Evolutionary conservation across 1,284 basidiomycete species (phyloP).

Genomic region (Coriolopsis trogii): DNA sequence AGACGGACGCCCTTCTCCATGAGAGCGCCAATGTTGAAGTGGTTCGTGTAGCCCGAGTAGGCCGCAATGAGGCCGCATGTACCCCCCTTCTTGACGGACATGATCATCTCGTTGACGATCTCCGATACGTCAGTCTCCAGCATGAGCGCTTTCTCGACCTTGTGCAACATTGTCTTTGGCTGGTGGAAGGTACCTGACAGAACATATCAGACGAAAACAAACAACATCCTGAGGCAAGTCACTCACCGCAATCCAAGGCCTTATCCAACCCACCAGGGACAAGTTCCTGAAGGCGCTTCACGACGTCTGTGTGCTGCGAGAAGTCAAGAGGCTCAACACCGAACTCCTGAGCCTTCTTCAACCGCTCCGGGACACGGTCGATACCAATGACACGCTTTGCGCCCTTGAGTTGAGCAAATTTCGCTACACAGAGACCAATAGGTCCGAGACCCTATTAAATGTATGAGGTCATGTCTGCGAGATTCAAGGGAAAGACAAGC

Average conservation of each 20-base stretch:
- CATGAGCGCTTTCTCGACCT: conserved; percentile 70
- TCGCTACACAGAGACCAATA: conserved; percentile 61
- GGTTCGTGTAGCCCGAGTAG: conserved; percentile 67
- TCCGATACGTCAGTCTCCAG: conserved; percentile 80
- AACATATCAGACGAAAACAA: background rate
- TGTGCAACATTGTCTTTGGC: conserved; percentile 67
- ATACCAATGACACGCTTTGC: conserved; percentile 76
- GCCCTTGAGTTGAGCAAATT: conserved; percentile 70
- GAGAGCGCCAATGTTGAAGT: conserved; percentile 74
- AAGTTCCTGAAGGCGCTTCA: conserved; percentile 61
- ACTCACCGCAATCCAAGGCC: conserved; percentile 50
- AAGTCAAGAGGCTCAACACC: conserved; percentile 72
- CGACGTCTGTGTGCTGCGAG: conserved; percentile 56
- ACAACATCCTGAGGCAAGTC: background rate
- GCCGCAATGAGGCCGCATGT: conserved; percentile 64
- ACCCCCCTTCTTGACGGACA: conserved; percentile 67
- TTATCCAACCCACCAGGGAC: conserved; percentile 69
- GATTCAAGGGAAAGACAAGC: background rate
- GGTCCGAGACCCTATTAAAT: conserved; percentile 53
- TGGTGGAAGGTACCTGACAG: conserved; percentile 65
- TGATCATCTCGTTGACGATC: conserved; percentile 71
- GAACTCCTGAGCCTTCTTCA: conserved; percentile 45
- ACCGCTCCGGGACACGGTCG: conserved; percentile 64
- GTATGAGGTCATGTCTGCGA: background rate
- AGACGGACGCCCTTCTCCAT: conserved; percentile 80